Base-by-base conservation (phyloP, 371 early-diverging fungal species). In the Syncephalastrum contaminatum region DNA sequence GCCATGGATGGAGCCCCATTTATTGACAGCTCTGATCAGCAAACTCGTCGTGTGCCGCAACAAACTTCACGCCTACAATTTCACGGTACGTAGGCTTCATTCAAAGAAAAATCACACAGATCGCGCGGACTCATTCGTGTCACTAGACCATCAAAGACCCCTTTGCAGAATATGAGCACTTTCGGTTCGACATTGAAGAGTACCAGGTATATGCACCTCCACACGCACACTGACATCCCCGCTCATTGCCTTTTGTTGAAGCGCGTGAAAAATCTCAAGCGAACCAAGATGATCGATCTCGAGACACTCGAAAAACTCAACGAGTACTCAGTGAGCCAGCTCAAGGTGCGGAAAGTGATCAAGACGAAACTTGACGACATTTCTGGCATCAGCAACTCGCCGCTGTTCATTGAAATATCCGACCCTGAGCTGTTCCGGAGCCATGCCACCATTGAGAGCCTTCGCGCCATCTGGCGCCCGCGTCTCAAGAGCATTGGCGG, bases 321-420 rank as follows among this genome's bases (percentile, higher is more conserved):
- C 24, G 73, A 77, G 51, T 58, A 68, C 24, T 57, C 64, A 0
- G 56, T 62, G 18, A 56, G 57, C 13, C 75, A 69, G 25, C 63
- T 82, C 0, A 81, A 80, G 57, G 80, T 85, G 21, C 77, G 72
- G 41, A 82, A 80, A 39, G 85, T 77, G 2, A 66, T 85, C 24
- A 85, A 85, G 43, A 80, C 82, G 24, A 85, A 82, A 47, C 60
- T 85, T n/a, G 85, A 85, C 21, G 85, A 85, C 62, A 78, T 85
- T 10, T 82, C 85, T 22, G 85, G 81, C 56, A 60, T 67, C 15
- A 66, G 61, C 51, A 81, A 80, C 53, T 73, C 77, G 1, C 74
- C 77, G 1, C 65, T 77, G 22, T 72, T 73, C 22, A 64, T 50
- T 14, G 85, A 82, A 49, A 75, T 73, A 0, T 80, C 78, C 0